Evolutionary conservation across 1,284 basidiomycete species (phyloP), one percentile per base, ranked within the genome.

Genomic region (Lentinus polychrous): DNA sequence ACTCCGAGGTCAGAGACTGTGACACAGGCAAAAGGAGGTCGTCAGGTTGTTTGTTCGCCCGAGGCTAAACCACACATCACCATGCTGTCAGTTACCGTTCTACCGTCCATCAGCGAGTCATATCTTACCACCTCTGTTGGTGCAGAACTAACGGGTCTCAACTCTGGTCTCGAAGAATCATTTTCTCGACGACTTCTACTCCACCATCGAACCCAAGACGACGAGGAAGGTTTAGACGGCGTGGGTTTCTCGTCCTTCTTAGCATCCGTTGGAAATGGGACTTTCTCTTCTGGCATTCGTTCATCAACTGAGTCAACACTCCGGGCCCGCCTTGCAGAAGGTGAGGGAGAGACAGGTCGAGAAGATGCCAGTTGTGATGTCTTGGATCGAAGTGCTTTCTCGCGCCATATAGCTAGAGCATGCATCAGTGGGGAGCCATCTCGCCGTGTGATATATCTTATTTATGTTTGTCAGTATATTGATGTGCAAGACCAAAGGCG

Each of bases 201-300:
- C 86, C 84, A 89, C 86, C 86, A 90, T 43, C 81, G 74, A 36
- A 75, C 78, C 86, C 86, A 90, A 12, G 81, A 81, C 2, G 75
- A 75, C 8, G 79, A 79, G 0, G 76, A 75, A n/a, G 80, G 74
- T 52, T 78, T 69, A 27, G 27, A 5, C 43, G 60, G 37, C n/a
- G 39, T 57, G 58, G 69, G 68, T 55, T 71, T 69, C 20, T 72
- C n/a, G n/a, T n/a, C 27, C 27, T 27, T 27, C 71, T 42, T 72
- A 71, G 8, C 57, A 51, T 8, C 51, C 57, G 50, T 55, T 15
- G 54, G 51, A 10, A 23, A 43, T 39, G 51, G 24, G 10, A 27
- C 27, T 10, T 27, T 27, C 3, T 45, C 49, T n/a, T 37, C 49
- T 3, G 49, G 27, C 27, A 27, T 27, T 10, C 27, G 27, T 27